These are phyloP conservation scores for Microbotryum lychnidis-dioicae DNA, from an alignment of 1,284 basidiomycete genomes.

Conservation along the genomic window DNA sequence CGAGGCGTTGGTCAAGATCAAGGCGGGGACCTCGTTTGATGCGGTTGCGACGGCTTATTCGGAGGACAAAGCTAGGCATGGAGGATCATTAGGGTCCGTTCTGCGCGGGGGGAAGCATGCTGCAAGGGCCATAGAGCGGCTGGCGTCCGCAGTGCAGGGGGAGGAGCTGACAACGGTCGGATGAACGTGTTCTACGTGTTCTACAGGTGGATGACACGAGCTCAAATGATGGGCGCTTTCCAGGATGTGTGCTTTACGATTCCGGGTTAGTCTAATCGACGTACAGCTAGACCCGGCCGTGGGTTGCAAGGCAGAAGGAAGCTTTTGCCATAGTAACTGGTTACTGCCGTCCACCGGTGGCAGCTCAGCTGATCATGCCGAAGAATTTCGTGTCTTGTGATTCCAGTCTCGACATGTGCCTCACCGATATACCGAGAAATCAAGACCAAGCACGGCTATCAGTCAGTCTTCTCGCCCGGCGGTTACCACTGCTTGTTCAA, in stretches of 20 bases:
- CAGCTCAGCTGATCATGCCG: too few species aligned
- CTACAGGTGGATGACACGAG: conserved; percentile 18
- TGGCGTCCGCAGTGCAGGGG: neutral
- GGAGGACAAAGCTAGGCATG: conserved; percentile 70
- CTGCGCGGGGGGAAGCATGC: neutral
- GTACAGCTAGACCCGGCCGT: too few species aligned
- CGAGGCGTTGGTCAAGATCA: conserved; percentile 66
- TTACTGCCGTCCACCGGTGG: too few species aligned
- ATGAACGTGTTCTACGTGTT: too few species aligned
- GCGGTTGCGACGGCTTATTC: conserved; percentile 71
- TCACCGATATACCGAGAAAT: conserved; percentile 12
- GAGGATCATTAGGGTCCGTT: conserved; percentile 19
- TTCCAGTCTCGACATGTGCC: conserved; percentile 1
- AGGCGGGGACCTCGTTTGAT: conserved; percentile 69
- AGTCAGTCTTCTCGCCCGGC: conserved; percentile 1
- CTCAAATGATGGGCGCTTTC: conserved; percentile 20
- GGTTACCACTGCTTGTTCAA: too few species aligned
- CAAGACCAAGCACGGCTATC: conserved; percentile 16
- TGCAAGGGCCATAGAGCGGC: too few species aligned
- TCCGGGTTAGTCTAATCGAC: neutral
- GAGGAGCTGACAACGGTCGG: neutral
- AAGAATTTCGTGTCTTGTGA: too few species aligned
- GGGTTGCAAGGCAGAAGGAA: too few species aligned
- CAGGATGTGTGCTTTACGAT: conserved; percentile 21
- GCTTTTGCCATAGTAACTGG: too few species aligned